Evolutionary conservation across 2,329 filamentous ascomycete genomes (phyloP), one percentile per base, ranked within the genome.

Genomic region (Cercospora berteroae): DNA sequence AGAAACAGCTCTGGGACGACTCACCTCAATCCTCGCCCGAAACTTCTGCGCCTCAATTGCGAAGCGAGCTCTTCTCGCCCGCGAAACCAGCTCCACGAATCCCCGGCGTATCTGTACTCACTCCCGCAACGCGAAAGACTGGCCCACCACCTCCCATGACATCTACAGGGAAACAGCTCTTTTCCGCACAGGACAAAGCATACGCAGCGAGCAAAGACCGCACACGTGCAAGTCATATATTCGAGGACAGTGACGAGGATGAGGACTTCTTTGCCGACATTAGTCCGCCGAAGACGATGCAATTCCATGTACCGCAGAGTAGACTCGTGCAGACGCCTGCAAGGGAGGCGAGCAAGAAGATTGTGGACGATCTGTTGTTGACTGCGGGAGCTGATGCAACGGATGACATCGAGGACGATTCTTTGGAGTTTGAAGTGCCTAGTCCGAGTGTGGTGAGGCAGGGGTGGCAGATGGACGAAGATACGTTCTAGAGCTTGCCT

Each of bases 201-300:
- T 75, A 74, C 59, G 71, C 72, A 39, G 69, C 73, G 55, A 71
- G 70, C 25, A 65, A 69, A 29, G 65, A 68, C 31, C 65, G 71
- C 23, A 69, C 71, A 1, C 68, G 70, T 16, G 66, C 67, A n/a
- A 70, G 69, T 55, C 67, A 72, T n/a, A 70, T 71, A 52, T 75
- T 76, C 57, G 71, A 70, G 29, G 72, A 74, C 33, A 71, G 69
- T 65, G 90, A 90, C 52, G 87, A 88, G 12, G 87, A 89, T 59
- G 87, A 87, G 44, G 81, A 83, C 18, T 64, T 71, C 58, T 42
- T 73, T 44, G 65, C 66, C 88, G 71, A 70, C 7, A 79, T 86
- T 58, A 97, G 92, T 75, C 95, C 95, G 29, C 95, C 95, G 0
- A 98, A 98, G 83, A 95, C 92, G 10, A 94, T 96, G 68, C 91